phyloP scores from a whole-genome alignment of 495 filamentous ascomycete genomes.

The Tuber magnatum region DNA sequence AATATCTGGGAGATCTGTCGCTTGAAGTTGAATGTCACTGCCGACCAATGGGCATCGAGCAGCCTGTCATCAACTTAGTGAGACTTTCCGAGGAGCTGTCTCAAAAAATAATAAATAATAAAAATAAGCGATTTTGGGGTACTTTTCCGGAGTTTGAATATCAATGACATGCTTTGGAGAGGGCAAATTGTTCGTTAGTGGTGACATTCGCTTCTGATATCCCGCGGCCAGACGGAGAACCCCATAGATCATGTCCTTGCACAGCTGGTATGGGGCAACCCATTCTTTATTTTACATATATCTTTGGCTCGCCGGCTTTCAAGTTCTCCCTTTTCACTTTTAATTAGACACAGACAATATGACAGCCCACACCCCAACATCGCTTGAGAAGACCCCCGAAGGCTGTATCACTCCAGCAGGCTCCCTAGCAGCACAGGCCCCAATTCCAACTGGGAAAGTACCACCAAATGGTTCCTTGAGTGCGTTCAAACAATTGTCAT shows the following conservation, averaged over 20 bases:
- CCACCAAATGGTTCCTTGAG: conserved; percentile 13
- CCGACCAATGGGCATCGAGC: neutral
- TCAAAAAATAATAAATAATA: neutral
- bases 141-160: neutral
- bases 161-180: neutral
- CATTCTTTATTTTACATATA: neutral
- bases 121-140: neutral
- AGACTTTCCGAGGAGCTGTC: neutral
- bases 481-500: conserved; percentile 54
- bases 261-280: neutral
- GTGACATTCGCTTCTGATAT: neutral
- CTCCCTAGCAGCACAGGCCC: neutral
- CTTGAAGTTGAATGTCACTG: neutral
- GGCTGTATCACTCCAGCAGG: neutral
- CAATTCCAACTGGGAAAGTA: neutral
- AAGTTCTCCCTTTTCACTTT: neutral
- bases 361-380: neutral
- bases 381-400: neutral
- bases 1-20: neutral
- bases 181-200: neutral
- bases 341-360: neutral
- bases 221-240: neutral
- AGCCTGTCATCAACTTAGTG: neutral
- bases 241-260: too few relatives aligned
- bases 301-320: neutral